These are phyloP conservation scores for Talinum fruticosum DNA, from an alignment of 148 eudicot genomes.

Conservation along the genomic window DNA sequence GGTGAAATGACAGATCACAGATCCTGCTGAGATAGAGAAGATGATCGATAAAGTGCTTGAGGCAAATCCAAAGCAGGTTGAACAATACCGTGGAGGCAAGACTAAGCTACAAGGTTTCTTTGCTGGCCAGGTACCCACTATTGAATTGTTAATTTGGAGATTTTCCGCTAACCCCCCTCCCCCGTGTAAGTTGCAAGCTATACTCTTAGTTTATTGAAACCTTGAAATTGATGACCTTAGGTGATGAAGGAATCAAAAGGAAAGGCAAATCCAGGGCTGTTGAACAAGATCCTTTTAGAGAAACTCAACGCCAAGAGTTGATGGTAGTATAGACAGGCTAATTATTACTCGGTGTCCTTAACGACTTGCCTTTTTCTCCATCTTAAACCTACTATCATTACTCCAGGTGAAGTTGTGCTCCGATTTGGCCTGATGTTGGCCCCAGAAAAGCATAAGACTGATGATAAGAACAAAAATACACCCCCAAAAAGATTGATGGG, in stretches of 20 bases:
- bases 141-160: neutral
- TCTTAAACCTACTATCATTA: neutral
- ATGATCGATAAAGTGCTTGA: constrained; percentile 71
- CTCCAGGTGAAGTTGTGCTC: neutral
- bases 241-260: constrained; percentile 95
- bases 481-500: neutral
- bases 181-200: neutral
- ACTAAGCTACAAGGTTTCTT: constrained; percentile 90
- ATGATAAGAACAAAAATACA: neutral
- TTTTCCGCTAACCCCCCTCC: neutral
- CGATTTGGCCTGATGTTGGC: neutral
- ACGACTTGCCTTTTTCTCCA: neutral
- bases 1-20: constrained; percentile 54
- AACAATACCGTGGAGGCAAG: constrained; percentile 83
- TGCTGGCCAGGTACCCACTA: constrained; percentile 71
- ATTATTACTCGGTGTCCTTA: too few species aligned
- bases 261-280: constrained; percentile 85
- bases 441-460: neutral
- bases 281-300: constrained; percentile 84
- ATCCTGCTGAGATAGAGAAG: constrained; percentile 73
- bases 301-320: constrained; percentile 60
- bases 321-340: constrained; percentile 21
- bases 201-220: neutral
- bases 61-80: constrained; percentile 81
- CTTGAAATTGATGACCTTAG: constrained; percentile 25